Percentiles rank a stretch among this genome's conserved stretches.
Conservation (phyloP, 495 filamentous ascomycete genomes). For the Rhizodiscina lignyota region DNA sequence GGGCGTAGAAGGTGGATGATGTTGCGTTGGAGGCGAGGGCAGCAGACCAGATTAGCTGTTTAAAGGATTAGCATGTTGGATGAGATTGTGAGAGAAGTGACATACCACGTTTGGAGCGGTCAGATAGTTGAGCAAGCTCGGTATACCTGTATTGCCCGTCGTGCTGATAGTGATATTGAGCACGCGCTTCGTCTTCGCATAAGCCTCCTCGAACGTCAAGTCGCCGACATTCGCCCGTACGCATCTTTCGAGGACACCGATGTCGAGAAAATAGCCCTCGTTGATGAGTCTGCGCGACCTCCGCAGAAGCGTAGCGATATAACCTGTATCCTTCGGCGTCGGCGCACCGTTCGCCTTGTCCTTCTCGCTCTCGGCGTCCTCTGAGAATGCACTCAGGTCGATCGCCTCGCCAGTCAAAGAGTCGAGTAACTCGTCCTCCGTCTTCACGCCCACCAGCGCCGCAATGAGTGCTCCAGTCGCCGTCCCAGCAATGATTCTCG, state of each 20-base stretch:
- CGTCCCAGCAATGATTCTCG: conserved; percentile 81
- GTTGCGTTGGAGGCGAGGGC: conserved; percentile 84
- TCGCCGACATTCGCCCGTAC: conserved; percentile 76
- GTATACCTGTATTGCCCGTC: conserved; percentile 56
- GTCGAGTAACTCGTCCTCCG: conserved; percentile 64
- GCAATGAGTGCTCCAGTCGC: conserved; percentile 85
- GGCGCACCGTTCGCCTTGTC: background rate
- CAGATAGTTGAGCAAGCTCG: conserved; percentile 79
- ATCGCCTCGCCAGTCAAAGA: conserved; percentile 67
- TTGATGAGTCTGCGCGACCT: conserved; percentile 46
- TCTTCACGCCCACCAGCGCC: conserved; percentile 75
- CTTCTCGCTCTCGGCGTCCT: conserved; percentile 2
- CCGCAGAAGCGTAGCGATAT: conserved; percentile 39
- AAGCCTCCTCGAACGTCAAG: conserved; percentile 89
- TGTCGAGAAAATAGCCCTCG: conserved; percentile 74
- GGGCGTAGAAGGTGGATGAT: conserved; percentile 44
- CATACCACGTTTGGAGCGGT: conserved; percentile 87
- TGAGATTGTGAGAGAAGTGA: conserved; percentile 9
- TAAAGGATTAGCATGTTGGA: conserved; percentile 1
- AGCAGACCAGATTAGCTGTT: conserved; percentile 75
- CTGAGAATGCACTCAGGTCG: conserved; percentile 64
- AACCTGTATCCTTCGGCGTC: conserved; percentile 17
- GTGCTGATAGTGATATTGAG: conserved; percentile 85
- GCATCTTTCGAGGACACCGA: conserved; percentile 67
- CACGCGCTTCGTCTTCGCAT: conserved; percentile 66